These are phyloP conservation scores for Alternaria sp. DNA, from an alignment of 2,329 filamentous ascomycete species.

Conservation along the genomic window DNA sequence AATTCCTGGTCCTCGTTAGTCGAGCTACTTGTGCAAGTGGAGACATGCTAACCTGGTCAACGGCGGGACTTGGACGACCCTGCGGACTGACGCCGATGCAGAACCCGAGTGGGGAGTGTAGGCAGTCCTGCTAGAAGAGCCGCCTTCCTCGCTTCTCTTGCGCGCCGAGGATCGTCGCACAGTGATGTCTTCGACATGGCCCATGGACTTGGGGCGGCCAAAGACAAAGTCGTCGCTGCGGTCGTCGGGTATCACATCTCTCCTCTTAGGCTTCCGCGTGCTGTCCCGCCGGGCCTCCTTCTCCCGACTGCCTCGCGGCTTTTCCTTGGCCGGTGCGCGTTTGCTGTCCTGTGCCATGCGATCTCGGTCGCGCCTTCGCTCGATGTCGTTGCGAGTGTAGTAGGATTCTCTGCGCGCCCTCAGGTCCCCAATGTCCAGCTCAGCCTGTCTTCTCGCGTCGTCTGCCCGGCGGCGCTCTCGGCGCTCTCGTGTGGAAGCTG, in stretches of 20 bases:
- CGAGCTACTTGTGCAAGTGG: constrained; percentile 18
- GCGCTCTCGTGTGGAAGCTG: constrained; percentile 41
- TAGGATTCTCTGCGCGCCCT: constrained; percentile 52
- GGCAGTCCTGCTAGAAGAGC: constrained; percentile 46
- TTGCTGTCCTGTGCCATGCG: constrained; percentile 46
- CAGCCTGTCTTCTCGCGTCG: constrained; percentile 39
- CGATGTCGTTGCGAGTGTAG: constrained; percentile 45
- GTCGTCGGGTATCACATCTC: constrained; percentile 36
- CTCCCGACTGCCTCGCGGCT: constrained; percentile 41
- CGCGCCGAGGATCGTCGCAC: constrained; percentile 39
- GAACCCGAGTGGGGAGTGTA: constrained; percentile 47
- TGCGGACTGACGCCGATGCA: constrained; percentile 41
- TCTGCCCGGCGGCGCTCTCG: constrained; percentile 46
- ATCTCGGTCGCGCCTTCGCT: constrained; percentile 41
- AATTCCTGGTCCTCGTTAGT: constrained; percentile 38
- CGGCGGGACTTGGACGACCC: constrained; percentile 41
- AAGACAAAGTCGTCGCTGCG: constrained; percentile 45
- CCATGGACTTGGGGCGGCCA: constrained; percentile 38
- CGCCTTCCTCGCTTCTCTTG: constrained; percentile 46
- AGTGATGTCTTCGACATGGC: constrained; percentile 41
- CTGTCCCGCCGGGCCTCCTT: constrained; percentile 42
- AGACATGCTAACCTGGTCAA: constrained; percentile 39
- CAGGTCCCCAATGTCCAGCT: constrained; percentile 54
- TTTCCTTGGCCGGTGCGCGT: constrained; percentile 39
- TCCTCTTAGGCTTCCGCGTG: constrained; percentile 39